Evolutionary conservation across 352 stramenopile genomes (phyloP).

Genomic region (Thalassiosira allenii): DNA sequence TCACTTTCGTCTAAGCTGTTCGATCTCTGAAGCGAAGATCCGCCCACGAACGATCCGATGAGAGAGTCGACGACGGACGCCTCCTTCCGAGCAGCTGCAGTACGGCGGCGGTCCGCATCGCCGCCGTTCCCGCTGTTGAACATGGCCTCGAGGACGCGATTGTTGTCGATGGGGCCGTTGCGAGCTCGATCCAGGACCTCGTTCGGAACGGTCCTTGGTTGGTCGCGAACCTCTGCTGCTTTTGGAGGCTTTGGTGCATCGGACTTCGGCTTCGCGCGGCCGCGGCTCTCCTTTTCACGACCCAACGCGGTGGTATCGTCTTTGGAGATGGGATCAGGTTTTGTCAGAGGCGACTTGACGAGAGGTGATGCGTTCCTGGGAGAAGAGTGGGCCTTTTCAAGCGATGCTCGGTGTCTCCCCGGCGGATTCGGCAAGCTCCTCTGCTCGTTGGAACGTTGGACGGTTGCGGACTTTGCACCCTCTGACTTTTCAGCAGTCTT

Average conservation of each 20-base stretch:
- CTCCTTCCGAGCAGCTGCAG: slow-evolving; percentile 5
- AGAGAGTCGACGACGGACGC: slow-evolving; percentile 16
- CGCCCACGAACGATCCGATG: slow-evolving; percentile 51
- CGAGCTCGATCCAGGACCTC: slow-evolving; percentile 31
- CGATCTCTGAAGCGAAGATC: slow-evolving; percentile 42
- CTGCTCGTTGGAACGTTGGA: no score
- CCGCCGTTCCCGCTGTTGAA: slow-evolving; percentile 49
- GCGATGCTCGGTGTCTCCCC: no score
- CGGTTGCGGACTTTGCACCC: no score
- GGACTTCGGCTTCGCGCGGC: neutral
- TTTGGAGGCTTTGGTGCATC: neutral
- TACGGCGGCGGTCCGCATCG: no score
- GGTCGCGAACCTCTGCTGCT: neutral
- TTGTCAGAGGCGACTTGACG: no score
- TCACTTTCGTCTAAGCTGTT: slow-evolving; percentile 59
- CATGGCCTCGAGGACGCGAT: slow-evolving; percentile 56
- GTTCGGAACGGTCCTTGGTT: slow-evolving; percentile 26
- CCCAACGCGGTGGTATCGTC: neutral
- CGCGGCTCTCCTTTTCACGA: neutral
- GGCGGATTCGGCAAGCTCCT: no score
- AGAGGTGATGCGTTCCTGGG: no score
- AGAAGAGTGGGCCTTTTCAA: no score
- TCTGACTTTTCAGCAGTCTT: no score
- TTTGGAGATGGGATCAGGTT: no score
- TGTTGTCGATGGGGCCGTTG: slow-evolving; percentile 27